phyloP scores from a whole-genome alignment of 371 early-diverging fungal species.

The Apophysomyces trapeziformis region DNA sequence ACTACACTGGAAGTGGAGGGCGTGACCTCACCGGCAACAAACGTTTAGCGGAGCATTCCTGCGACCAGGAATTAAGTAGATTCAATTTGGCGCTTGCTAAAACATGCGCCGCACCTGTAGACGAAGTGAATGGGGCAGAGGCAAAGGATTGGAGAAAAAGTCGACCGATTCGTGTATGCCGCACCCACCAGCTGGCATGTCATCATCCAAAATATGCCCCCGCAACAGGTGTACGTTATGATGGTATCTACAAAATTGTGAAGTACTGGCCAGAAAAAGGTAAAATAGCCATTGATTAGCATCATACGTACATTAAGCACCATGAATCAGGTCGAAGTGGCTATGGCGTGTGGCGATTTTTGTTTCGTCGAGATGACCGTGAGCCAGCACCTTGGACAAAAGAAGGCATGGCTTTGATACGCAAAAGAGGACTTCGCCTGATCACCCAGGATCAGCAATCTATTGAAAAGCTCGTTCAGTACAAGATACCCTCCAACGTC shows the following conservation, averaged over 20 bases:
- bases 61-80: conserved; percentile 51
- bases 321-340: conserved; percentile 19
- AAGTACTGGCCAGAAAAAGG: conserved; percentile 66
- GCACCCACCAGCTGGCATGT: conserved; percentile 45
- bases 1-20: conserved; percentile 63
- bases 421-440: conserved; percentile 39
- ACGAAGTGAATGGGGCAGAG: conserved; percentile 39
- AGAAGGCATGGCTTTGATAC: conserved; percentile 28
- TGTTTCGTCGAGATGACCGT: conserved; percentile 64
- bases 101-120: conserved; percentile 57
- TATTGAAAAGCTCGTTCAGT: conserved; percentile 20
- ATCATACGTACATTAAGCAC: neutral
- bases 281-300: conserved; percentile 1
- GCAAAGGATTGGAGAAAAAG: conserved; percentile 64
- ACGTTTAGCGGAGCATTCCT: conserved; percentile 42
- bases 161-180: conserved; percentile 60
- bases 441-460: conserved; percentile 4
- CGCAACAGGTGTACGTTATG: conserved; percentile 58
- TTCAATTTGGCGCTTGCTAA: conserved; percentile 59
- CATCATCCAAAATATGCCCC: conserved; percentile 52
- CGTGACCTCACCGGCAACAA: conserved; percentile 41
- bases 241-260: conserved; percentile 69
- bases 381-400: conserved; percentile 68
- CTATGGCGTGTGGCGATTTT: conserved; percentile 55
- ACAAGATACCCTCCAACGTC: conserved; percentile 25